Conservation (phyloP, 805 yeast genomes). For the Kuraishia piskuri region DNA sequence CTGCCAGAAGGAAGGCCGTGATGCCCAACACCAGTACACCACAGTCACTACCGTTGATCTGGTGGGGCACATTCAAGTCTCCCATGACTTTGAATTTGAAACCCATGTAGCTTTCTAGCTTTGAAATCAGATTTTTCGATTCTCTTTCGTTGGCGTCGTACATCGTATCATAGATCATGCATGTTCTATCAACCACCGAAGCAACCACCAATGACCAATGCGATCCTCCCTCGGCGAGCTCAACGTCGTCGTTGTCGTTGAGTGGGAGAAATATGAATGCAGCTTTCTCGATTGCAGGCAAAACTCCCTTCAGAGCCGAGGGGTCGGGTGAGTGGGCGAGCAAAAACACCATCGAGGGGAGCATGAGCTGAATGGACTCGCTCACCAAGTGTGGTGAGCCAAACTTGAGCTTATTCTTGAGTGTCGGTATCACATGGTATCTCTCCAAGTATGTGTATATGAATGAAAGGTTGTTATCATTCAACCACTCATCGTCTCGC, state of each 20-base stretch:
- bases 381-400: slow-evolving; percentile 14
- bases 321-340: slow-evolving; percentile 43
- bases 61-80: slow-evolving; percentile 40
- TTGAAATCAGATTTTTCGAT: slow-evolving; percentile 21
- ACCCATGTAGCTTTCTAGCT: slow-evolving; percentile 21
- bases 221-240: slow-evolving; percentile 54
- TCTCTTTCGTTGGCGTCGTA: slow-evolving; percentile 30
- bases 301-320: slow-evolving; percentile 28
- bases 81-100: slow-evolving; percentile 11
- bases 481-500: slow-evolving; percentile 63
- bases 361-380: slow-evolving; percentile 28
- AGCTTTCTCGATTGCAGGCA: slow-evolving; percentile 35
- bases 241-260: slow-evolving; percentile 56
- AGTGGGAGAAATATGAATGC: slow-evolving; percentile 58
- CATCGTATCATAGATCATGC: slow-evolving; percentile 56
- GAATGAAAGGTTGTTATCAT: slow-evolving; percentile 60
- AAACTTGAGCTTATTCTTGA: slow-evolving; percentile 17
- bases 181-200: slow-evolving; percentile 34
- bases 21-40: slow-evolving; percentile 38
- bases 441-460: slow-evolving; percentile 48
- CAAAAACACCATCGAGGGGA: slow-evolving; percentile 61
- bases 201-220: slow-evolving; percentile 69
- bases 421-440: slow-evolving; percentile 16
- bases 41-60: slow-evolving; percentile 58
- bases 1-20: slow-evolving; percentile 24